Conservation (phyloP, 805 yeast species). For the Cyberlindnera veronae region DNA sequence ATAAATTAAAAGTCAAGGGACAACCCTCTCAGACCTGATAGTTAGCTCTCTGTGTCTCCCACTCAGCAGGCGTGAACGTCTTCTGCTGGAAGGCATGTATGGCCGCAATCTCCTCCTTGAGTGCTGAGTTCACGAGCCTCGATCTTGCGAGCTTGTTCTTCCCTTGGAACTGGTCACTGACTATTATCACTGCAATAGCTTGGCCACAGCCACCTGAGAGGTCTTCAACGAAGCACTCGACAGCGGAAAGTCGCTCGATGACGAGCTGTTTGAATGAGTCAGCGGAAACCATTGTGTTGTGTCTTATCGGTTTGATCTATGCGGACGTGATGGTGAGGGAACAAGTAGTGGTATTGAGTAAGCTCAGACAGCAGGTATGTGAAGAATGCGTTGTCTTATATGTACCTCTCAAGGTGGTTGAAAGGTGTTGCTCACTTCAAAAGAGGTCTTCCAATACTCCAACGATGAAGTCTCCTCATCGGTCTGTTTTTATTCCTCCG, state of each 20-base stretch:
- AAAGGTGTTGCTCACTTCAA: too few relatives aligned
- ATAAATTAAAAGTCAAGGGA: not conserved
- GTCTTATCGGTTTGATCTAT: not conserved
- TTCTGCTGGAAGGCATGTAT: slow-evolving; percentile 97
- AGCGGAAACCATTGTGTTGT: slow-evolving; percentile 24
- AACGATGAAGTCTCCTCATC: too few relatives aligned
- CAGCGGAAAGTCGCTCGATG: slow-evolving; percentile 54
- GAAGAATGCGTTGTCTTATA: too few relatives aligned
- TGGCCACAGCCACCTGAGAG: slow-evolving; percentile 91
- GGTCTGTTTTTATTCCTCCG: too few relatives aligned
- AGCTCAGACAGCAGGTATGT: too few relatives aligned
- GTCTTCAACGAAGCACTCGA: slow-evolving; percentile 69
- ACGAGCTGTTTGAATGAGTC: slow-evolving; percentile 46
- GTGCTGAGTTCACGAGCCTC: slow-evolving; percentile 72
- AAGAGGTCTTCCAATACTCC: too few relatives aligned
- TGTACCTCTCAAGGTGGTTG: too few relatives aligned
- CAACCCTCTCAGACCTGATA: slow-evolving; percentile 17
- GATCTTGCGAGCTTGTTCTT: slow-evolving; percentile 86
- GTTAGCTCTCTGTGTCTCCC: slow-evolving; percentile 41
- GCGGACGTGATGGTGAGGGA: too few relatives aligned
- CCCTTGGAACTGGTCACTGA: slow-evolving; percentile 66
- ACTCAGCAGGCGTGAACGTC: slow-evolving; percentile 84
- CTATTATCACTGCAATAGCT: slow-evolving; percentile 91
- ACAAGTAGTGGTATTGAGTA: too few relatives aligned
- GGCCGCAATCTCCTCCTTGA: slow-evolving; percentile 78